Base-by-base conservation (phyloP, 257 asterid species). In the Capsicum baccatum region DNA sequence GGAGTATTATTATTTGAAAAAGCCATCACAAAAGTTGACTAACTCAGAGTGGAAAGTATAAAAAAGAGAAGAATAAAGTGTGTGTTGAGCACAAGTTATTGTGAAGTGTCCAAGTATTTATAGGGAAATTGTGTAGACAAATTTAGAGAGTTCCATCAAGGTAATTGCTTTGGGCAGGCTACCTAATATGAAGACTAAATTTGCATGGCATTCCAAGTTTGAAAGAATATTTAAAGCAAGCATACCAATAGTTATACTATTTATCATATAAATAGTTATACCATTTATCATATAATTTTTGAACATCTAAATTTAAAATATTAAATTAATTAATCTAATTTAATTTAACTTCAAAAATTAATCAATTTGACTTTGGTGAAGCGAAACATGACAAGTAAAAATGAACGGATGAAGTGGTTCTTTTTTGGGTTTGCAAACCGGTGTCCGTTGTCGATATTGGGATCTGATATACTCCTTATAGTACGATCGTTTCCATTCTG, bases 181-280 rank as follows among this genome's bases (percentile, higher is more conserved):
- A 93, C 97, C 98, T 89, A 92, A 89, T 87, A 3, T 87, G 16
- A 81, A 81, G 95, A 92, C 90, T 89, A 0, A 12, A 64, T 15
- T 57, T 89, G 92, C 94, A 89, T 88, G 92, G 78, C 79, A 12
- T 52, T 39, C 52, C n/a, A 13, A 26, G 47, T 26, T 52, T 74
- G 60, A 48, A 74, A 74, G 9, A 6, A 63, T 68, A 26, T 66
- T 74, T 12, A 48, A 74, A 11, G 13, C 0, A 47, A 9, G 54
- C 3, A 26, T 11, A 63, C 9, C 6, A 60, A 60, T 60, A 62
- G 3, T 62, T 44, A 0, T 44, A 44, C 1, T 5, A 44, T 44
- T 44, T 44, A 4, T 44, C 48, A 6, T 5, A 44, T 6, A 44
- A 5, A 26, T 26, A 26, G 2, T 44, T 44, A 5, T 44, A 44